These are phyloP conservation scores for Carex sylvatica DNA, from an alignment of 202 grass and related monocot species.

Conservation along the genomic window DNA sequence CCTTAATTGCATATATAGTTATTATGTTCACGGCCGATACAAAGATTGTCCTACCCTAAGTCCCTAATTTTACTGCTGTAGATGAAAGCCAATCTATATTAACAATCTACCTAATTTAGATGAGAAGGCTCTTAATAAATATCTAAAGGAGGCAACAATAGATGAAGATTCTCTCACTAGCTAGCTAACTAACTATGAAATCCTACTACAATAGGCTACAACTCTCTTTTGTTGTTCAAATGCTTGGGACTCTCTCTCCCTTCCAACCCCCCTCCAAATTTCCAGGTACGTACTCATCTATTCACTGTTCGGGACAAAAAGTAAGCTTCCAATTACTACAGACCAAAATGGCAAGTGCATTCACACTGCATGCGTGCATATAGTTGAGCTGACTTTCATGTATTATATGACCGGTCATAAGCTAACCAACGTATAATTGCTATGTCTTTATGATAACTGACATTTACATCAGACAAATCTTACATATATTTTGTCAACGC, in stretches of 20 bases:
- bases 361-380: background rate
- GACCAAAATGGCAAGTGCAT: background rate
- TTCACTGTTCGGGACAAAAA: background rate
- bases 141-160: background rate
- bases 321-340: background rate
- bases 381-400: slow-evolving; percentile 16
- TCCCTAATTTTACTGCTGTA: background rate
- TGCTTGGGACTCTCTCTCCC: too few relatives aligned
- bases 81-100: background rate
- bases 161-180: background rate
- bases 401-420: background rate
- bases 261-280: background rate
- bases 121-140: background rate
- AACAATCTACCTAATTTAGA: background rate
- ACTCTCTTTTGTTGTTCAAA: too few relatives aligned
- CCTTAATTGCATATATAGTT: background rate
- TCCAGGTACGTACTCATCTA: background rate
- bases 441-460: slow-evolving; percentile 2
- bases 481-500: background rate
- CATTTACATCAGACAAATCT: slow-evolving; percentile 17
- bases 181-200: too few relatives aligned
- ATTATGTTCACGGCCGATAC: background rate
- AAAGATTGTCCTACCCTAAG: background rate
- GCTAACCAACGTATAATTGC: slow-evolving; percentile 22
- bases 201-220: too few relatives aligned